phyloP scores from a whole-genome alignment of 2,329 filamentous ascomycete genomes.

The Fusarium keratoplasticum region DNA sequence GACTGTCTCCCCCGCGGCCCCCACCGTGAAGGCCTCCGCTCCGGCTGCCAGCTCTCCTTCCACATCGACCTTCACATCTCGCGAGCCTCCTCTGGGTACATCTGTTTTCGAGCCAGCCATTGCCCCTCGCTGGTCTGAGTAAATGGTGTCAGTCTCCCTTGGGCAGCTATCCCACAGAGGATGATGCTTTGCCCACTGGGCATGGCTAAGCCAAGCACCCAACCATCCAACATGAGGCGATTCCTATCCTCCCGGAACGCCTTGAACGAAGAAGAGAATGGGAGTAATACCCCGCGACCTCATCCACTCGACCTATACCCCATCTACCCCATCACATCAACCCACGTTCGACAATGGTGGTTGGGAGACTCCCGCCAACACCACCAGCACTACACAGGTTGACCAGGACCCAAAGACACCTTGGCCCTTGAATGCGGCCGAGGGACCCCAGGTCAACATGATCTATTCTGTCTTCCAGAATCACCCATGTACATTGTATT shows the following conservation, averaged over 20 bases:
- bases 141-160: neutral
- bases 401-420: neutral
- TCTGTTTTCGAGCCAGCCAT: conserved; percentile 34
- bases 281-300: neutral
- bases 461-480: neutral
- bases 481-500: neutral
- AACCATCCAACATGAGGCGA: neutral
- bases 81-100: conserved; percentile 39
- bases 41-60: conserved; percentile 3
- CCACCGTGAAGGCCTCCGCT: neutral
- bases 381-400: neutral
- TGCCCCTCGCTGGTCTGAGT: conserved; percentile 38
- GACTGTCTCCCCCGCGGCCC: conserved; percentile 10
- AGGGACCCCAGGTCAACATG: neutral
- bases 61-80: conserved; percentile 14
- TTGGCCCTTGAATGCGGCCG: neutral
- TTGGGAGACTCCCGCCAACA: neutral
- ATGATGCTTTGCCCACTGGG: neutral
- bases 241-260: neutral
- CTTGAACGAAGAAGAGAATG: neutral
- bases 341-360: neutral
- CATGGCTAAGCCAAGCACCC: neutral
- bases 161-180: neutral
- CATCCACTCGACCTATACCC: neutral
- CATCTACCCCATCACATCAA: neutral